Evolutionary conservation across 768 basidiomycete species (phyloP), one percentile per base, ranked within the genome.

Genomic region (Lactifluus hygrophoroides): DNA sequence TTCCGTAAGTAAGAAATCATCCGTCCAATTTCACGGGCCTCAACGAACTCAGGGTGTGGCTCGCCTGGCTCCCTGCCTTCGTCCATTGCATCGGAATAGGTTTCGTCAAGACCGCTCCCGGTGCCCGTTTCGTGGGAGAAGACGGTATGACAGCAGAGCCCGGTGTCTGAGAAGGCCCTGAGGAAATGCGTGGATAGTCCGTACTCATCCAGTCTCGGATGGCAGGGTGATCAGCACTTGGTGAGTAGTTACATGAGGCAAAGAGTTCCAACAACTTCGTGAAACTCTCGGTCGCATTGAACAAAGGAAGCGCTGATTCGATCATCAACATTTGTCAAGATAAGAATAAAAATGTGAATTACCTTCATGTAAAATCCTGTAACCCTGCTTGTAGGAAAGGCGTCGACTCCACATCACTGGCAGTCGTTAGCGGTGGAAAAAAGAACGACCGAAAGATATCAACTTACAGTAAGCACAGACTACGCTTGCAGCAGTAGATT

Each of bases 401-500:
- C 69, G 68, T 27, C 71, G 72, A 13, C 73, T 67, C 23, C 59
- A 59, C 80, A 83, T 84, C 32, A 83, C 82, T 83, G 34, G 6
- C n/a, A 52, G 25, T 16, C 30, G 23, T 56, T 42, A 27, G 34
- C 19, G 19, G 23, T 6, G 27, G 32, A 17, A 19, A 30, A 63
- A 27, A 25, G 21, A 27, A n/a, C 34, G 35, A 50, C 4, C 7
- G 23, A 7, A 42, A 40, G 9, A 5, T 5, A 19, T 27, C 2
- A 6, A 57, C 80, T 67, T 64, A 82, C 82, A 65, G 67, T 77
- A 81, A 35, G 81, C 80, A 58, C 76, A 81, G 34, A 72, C 77
- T 28, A 76, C 76, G 32, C 76, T 72, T 64, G 80, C 82, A 17
- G 81, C 80, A 47, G 77, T 75, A 10, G 76, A 74, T 58, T 85